Conservation (phyloP, 768 basidiomycete species). For the Agaricus sinodeliciosus region DNA sequence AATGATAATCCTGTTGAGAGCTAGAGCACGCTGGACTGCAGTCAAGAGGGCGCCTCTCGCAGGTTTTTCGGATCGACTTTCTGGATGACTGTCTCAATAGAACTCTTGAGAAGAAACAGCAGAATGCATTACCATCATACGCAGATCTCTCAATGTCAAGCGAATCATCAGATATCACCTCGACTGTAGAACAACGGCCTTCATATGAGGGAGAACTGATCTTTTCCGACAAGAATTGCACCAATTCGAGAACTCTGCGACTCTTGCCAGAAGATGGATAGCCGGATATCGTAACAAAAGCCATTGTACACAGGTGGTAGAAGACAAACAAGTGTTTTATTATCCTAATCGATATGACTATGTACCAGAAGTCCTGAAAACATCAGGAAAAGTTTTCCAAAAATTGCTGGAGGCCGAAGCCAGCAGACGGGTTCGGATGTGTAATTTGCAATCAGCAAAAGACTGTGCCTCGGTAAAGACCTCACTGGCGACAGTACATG, state of each 20-base stretch:
- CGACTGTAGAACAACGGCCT: constrained; percentile 40
- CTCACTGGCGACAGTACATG: constrained; percentile 94
- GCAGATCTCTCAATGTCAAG: constrained; percentile 57
- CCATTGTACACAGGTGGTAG: constrained; percentile 46
- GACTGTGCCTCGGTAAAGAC: constrained; percentile 93
- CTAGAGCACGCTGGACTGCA: constrained; percentile 70
- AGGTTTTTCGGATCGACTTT: constrained; percentile 79
- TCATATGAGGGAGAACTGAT: constrained; percentile 42
- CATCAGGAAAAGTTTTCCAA: constrained; percentile 48
- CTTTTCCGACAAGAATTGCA: constrained; percentile 44
- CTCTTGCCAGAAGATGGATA: constrained; percentile 88
- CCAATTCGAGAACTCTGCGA: constrained; percentile 59
- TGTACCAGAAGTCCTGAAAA: constrained; percentile 2
- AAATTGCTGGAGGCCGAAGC: constrained; percentile 90
- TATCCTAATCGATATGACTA: too few relatives aligned
- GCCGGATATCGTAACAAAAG: constrained; percentile 86
- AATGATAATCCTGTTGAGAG: constrained; percentile 72
- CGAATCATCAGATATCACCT: constrained; percentile 67
- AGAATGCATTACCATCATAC: constrained; percentile 59
- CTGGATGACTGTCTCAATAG: constrained; percentile 28
- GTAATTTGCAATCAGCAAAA: constrained; percentile 97
- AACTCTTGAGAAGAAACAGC: constrained; percentile 1
- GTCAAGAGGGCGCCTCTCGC: constrained; percentile 82
- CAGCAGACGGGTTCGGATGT: constrained; percentile 91
- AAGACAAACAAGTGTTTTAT: constrained; percentile 4